Conservation (phyloP, 352 stramenopile species). For the Phytopythium oedochilum region DNA sequence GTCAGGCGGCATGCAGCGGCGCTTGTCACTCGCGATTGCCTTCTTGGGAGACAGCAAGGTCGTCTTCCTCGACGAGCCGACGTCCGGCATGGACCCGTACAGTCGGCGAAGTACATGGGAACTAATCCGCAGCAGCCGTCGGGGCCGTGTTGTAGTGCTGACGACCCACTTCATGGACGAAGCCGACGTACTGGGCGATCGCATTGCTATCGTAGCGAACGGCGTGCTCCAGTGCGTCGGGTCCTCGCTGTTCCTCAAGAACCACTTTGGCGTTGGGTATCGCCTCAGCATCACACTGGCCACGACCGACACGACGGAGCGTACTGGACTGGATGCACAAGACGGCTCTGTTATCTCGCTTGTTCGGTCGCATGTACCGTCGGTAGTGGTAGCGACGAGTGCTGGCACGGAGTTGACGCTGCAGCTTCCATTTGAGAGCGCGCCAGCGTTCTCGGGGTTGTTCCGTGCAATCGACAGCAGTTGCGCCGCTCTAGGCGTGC, state of each 20-base stretch:
- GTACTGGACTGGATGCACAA: conserved; percentile 17
- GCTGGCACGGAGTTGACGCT: conserved; percentile 78
- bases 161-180: conserved; percentile 93
- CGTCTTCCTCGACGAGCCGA: conserved; percentile 88
- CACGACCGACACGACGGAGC: neutral
- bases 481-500: conserved; percentile 27
- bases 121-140: conserved; percentile 59
- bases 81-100: conserved; percentile 94
- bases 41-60: conserved; percentile 68
- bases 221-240: conserved; percentile 69
- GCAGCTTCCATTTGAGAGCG: conserved; percentile 61
- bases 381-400: conserved; percentile 41
- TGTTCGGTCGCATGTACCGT: conserved; percentile 27
- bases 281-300: conserved; percentile 47
- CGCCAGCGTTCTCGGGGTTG: conserved; percentile 50
- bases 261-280: conserved; percentile 73
- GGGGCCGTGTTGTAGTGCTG: conserved; percentile 76
- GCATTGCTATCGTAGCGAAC: conserved; percentile 88
- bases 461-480: conserved; percentile 68
- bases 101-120: conserved; percentile 83
- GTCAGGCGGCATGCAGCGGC: conserved; percentile 78
- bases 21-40: conserved; percentile 72
- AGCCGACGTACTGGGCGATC: conserved; percentile 87
- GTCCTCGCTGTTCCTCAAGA: conserved; percentile 81
- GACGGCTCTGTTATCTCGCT: conserved; percentile 2